Evolutionary conservation across 1,139 yeast genomes (phyloP), one percentile per base, ranked within the genome.

Genomic region (Blastobotrys raffinosifermentans): DNA sequence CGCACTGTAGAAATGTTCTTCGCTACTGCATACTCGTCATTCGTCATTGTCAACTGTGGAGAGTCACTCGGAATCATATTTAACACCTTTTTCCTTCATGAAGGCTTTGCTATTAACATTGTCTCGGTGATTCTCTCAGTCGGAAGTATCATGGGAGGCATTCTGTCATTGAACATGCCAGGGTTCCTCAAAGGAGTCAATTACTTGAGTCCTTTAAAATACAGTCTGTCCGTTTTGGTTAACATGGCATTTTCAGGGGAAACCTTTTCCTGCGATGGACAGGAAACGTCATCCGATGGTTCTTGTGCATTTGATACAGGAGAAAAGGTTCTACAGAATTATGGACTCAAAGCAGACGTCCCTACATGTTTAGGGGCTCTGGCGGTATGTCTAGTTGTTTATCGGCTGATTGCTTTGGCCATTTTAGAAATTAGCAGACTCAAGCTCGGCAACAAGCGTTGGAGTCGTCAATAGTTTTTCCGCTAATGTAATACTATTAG

Each of bases 91-190:
- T 78, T 85, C 51, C 67, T 70, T 39, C 89, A 85, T 54, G 73
- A 84, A 38, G 95, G 94, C 0, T 71, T 85, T 48, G 94, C 93
- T 0, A 75, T 83, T 17, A 84, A 82, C 51, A 60, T 84, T 4
- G 72, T 85, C 32, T 71, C 87, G 0, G 72, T 76, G 7, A 54
- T 81, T 21, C 60, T 82, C 34, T 72, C 83, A 3, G 63, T 84
- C 40, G 91, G 89, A 5, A 73, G 81, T 13, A 75, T 81, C 50
- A 82, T 85, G 93, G 85, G 86, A 3, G 96, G 95, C n/a, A 67
- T 89, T 4, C 72, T 86, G 79, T 80, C 95, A 0, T 61, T 83
- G 47, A 69, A 79, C 23, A 75, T 85, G 80, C 86, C 86, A 5
- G 63, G 62, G 1, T 75, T 85, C 37, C 71, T 85, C 53, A 67